Conservation (phyloP, 2,329 filamentous ascomycete species). For the Dactylellina drechsleri region DNA sequence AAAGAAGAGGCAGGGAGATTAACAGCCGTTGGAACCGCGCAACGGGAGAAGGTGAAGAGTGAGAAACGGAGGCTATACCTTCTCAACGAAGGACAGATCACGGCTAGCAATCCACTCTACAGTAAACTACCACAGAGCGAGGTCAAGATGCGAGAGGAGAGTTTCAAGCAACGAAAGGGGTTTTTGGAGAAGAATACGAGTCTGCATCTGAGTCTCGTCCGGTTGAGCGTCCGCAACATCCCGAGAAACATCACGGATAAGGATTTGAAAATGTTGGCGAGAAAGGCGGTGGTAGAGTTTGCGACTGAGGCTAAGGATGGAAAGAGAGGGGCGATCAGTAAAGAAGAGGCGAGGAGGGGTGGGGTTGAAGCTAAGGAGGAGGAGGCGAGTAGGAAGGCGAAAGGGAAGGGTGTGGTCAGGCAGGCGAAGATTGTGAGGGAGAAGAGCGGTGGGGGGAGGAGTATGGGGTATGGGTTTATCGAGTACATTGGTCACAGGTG, state of each 20-base stretch:
- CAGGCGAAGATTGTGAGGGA: conserved; percentile 97
- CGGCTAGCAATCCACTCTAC: conserved; percentile 76
- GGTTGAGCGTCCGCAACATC: conserved; percentile 90
- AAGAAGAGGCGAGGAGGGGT: conserved; percentile 84
- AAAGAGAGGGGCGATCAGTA: conserved; percentile 79
- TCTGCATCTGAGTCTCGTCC: conserved; percentile 86
- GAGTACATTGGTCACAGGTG: conserved; percentile 94
- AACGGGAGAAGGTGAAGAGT: conserved; percentile 75
- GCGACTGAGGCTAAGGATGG: conserved; percentile 86
- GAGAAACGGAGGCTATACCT: conserved; percentile 93
- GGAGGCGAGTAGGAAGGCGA: conserved; percentile 79
- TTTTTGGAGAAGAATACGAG: conserved; percentile 91
- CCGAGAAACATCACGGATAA: conserved; percentile 85
- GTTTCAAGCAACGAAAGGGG: conserved; percentile 84
- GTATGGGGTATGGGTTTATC: conserved; percentile 94
- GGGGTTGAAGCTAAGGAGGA: conserved; percentile 82
- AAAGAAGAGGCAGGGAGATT: conserved; percentile 81
- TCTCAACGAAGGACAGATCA: conserved; percentile 83
- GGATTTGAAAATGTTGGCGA: conserved; percentile 87
- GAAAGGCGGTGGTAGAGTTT: conserved; percentile 93
- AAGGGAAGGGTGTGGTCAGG: conserved; percentile 86
- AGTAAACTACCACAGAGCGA: conserved; percentile 80
- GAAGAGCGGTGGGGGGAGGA: conserved; percentile 81
- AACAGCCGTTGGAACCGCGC: conserved; percentile 73
- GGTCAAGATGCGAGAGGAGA: conserved; percentile 86